Base-by-base conservation (phyloP, 805 yeast genomes). In the Pichia sporocuriosa region DNA sequence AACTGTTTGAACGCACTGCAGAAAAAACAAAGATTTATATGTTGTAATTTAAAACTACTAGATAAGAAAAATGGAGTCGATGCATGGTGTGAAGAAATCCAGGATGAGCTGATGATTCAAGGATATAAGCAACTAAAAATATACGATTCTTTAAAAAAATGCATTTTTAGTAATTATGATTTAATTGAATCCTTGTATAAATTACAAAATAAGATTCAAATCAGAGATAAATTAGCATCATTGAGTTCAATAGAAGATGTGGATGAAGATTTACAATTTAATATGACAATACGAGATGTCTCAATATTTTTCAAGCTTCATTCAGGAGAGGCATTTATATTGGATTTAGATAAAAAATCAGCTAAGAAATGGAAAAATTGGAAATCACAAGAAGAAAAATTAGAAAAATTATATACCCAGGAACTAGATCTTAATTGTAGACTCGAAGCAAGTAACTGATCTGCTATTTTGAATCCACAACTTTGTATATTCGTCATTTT, bases 231-330 rank as follows among this genome's bases (percentile, higher is more conserved):
- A 13, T 45, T 72, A n/a, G 31, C 37, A 6, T 46, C 53, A 16
- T 56, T 69, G 10, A 39, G 50, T 6, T 57, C 57, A 17, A 67
- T 59, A 23, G 46, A 56, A 2, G 75, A 71, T 44, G 75, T 71
- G 8, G 61, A 70, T 46, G 77, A 71, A 9, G 64, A 65, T 44
- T 50, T 75, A 22, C 59, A 66, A 6, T 53, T 65, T 17, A 64
- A 68, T 2, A 75, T 75, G 80, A 70, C 80, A 0, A 49, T 75
- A 37, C 61, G 76, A 46, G 81, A 75, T 50, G 72, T 72, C 13
- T 75, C 79, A 1, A 47, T 75, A 9, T 69, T 75, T 41, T 49
- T 73, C 16, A 65, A 66, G 34, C 58, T 73, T 32, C 63, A 59
- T 8, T 40, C 40, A 6, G 22, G 27, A 7, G 22, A 24, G 10